Conservation (phyloP, 768 basidiomycete genomes). For the Hygrocybe punicea region DNA sequence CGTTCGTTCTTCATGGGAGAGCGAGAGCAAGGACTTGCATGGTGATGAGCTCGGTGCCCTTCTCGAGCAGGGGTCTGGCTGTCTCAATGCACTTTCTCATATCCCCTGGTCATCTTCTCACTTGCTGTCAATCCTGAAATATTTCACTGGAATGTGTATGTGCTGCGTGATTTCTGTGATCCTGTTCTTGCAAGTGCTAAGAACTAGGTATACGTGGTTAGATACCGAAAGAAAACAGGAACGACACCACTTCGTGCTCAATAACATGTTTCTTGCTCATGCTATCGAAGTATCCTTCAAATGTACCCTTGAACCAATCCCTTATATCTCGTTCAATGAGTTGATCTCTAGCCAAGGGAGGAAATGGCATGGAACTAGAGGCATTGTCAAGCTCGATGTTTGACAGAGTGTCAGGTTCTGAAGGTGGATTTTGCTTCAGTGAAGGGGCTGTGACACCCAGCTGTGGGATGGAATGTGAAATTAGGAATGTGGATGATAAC, state of each 20-base stretch:
- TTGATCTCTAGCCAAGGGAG: conserved; percentile 48
- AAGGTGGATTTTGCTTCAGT: conserved; percentile 59
- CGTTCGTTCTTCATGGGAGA: too few relatives aligned
- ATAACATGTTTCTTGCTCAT: conserved; percentile 89
- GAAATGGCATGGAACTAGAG: conserved; percentile 28
- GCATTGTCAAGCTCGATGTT: conserved; percentile 28
- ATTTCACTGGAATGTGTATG: conserved; percentile 99
- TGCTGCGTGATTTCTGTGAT: conserved; percentile 94
- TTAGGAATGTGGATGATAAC: conserved; percentile 86
- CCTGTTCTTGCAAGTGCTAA: conserved; percentile 94
- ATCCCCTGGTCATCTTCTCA: conserved; percentile 96
- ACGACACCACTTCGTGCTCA: conserved; percentile 73
- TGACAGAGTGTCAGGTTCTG: conserved; percentile 56
- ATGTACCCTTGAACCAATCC: conserved; percentile 87
- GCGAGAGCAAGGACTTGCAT: too few relatives aligned
- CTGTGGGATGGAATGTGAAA: conserved; percentile 84
- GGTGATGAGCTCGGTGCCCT: too few relatives aligned
- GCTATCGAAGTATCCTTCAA: conserved; percentile 88
- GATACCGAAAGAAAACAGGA: not conserved
- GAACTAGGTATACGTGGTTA: not conserved
- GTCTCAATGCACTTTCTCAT: conserved; percentile 91
- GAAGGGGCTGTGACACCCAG: conserved; percentile 65
- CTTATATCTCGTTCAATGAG: conserved; percentile 83
- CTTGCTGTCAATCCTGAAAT: conserved; percentile 97
- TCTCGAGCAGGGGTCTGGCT: too few relatives aligned